Conservation (phyloP, 495 filamentous ascomycete genomes). For the Penicillium taxi region DNA sequence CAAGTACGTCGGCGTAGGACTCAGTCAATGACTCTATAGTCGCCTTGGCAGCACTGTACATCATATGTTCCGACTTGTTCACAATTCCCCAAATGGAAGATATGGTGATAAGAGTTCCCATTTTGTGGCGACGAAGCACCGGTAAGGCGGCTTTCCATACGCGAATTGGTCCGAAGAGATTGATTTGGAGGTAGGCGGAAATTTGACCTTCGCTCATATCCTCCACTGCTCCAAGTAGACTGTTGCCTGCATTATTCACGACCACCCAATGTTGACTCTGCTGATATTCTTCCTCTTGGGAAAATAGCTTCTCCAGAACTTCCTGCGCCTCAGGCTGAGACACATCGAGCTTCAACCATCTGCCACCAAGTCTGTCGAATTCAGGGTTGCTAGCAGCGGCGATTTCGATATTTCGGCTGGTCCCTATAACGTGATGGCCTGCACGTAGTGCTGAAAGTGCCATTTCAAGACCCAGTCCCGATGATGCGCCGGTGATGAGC, state of each 20-base stretch:
- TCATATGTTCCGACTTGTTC: no score
- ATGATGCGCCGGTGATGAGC: constrained; percentile 49
- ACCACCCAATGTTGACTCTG: no score
- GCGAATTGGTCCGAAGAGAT: constrained; percentile 44
- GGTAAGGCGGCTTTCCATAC: constrained; percentile 41
- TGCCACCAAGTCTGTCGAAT: constrained; percentile 21
- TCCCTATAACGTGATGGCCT: constrained; percentile 49
- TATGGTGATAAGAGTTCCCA: constrained; percentile 41
- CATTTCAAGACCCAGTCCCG: constrained; percentile 45
- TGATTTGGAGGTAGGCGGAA: constrained; percentile 22
- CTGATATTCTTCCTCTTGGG: constrained; percentile 9
- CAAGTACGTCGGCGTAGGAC: constrained; percentile 19
- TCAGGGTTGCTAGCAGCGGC: constrained; percentile 18
- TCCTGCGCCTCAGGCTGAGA: constrained; percentile 22
- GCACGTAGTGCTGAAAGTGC: constrained; percentile 36
- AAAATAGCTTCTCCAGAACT: constrained; percentile 11
- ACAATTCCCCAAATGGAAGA: no score
- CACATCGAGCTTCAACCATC: constrained; percentile 35
- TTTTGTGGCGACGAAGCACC: constrained; percentile 34
- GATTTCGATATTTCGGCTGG: constrained; percentile 40
- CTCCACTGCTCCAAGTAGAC: constrained; percentile 15
- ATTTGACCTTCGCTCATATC: constrained; percentile 21
- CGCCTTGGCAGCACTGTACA: no score
- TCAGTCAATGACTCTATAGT: no score
- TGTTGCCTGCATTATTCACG: constrained; percentile 30